Base-by-base conservation (phyloP, 2,329 filamentous ascomycete species). In the Cladosporium sp. region DNA sequence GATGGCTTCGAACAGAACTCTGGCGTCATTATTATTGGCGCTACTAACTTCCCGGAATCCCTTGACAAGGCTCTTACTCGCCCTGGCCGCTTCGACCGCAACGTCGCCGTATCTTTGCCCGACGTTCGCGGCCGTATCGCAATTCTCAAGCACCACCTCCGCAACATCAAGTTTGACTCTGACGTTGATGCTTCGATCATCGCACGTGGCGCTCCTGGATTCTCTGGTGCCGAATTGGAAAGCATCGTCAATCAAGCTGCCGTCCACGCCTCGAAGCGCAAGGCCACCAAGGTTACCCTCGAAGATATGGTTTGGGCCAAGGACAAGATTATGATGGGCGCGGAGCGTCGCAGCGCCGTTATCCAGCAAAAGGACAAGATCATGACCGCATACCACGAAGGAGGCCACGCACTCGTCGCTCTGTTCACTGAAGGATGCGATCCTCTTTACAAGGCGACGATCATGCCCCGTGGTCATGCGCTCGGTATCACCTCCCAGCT, bases 191-290 rank as follows among this genome's bases (percentile, higher is more conserved):
- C 95, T 32, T 82, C 88, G 20, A 80, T 88, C 53, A 82, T 99
- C 61, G 93, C 93, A 30, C 84, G 88, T 55, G 89, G 89, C 55
- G 96, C 91, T 12, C 85, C 89, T 49, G 93, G 93, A 9, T 90
- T 95, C 62, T 97, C 92, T 43, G 93, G 93, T 59, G 93, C 93
- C 15, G 93, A 99, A 62, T 78, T 99, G 11, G 93, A 97, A 72
- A 99, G 96, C 67, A 83, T 99, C 61, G 87, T 96, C 65, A 99
- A 99, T 70, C 89, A 96, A 67, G 93, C 93, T 27, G 93, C 93
- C 18, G 86, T 99, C 38, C 89, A 87, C 63, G 93, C 93, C n/a
- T 95, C 89, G 63, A 89, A 93, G 68, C 80, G 88, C 59, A 93
- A 91, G 71, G 80, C 86, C 34, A 77, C 76, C 53, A 80, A 85